Conservation (phyloP, 2,329 filamentous ascomycete species). For the Fusarium succisae region DNA sequence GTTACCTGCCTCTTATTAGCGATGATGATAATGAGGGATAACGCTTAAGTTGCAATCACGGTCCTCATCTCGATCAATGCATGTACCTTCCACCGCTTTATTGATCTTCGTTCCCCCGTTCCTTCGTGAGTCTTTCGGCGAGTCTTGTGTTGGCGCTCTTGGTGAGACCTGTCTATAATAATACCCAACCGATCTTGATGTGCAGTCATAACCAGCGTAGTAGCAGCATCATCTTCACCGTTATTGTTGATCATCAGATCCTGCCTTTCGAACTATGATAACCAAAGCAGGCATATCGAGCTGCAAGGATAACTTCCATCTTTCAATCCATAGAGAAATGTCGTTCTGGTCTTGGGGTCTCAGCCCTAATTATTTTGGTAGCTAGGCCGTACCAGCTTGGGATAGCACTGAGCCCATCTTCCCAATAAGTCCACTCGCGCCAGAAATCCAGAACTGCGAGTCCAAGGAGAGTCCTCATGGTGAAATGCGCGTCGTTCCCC, state of each 20-base stretch:
- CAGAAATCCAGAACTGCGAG: slow-evolving; percentile 51
- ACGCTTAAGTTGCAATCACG: neutral
- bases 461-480: slow-evolving; percentile 47
- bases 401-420: neutral
- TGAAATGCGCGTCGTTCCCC: slow-evolving; percentile 49
- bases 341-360: neutral
- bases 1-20: neutral
- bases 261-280: neutral
- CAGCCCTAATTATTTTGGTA: slow-evolving; percentile 5
- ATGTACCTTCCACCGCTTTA: neutral
- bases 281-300: neutral
- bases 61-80: neutral
- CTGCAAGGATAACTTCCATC: neutral
- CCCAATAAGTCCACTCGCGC: neutral
- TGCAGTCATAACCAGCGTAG: neutral
- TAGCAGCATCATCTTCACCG: neutral
- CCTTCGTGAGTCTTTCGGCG: neutral
- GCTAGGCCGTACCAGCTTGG: slow-evolving; percentile 11
- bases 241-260: neutral
- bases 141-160: neutral
- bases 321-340: neutral
- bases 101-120: neutral
- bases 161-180: neutral
- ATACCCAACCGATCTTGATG: neutral
- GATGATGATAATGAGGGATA: neutral